A percentile compares a stretch with the other conserved stretches of the same genome.
Evolutionary conservation across 345 rosid species (phyloP).

Genomic region (Kandelia obovata): DNA sequence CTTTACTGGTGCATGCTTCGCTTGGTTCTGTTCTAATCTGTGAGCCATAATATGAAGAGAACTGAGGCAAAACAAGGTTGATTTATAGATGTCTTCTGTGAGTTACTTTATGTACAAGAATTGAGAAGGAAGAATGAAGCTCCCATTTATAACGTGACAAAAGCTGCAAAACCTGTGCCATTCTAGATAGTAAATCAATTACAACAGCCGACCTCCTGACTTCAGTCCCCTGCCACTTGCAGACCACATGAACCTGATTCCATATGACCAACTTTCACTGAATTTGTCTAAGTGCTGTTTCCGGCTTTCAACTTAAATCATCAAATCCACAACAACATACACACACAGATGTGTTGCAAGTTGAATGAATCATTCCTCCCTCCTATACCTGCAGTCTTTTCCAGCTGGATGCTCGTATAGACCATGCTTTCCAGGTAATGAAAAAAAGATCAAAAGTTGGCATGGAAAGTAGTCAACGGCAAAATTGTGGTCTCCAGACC

Average conservation of each 20-base stretch:
- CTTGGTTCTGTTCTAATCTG: no score
- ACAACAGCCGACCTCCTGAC: not conserved
- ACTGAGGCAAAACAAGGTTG: not conserved
- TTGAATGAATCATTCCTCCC: no score
- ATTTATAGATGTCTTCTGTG: not conserved
- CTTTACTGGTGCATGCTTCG: no score
- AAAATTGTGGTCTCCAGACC: not conserved
- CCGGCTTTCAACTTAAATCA: constrained; percentile 6
- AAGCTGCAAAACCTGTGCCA: constrained; percentile 8
- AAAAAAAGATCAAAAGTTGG: not conserved
- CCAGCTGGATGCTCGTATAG: no score
- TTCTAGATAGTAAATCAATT: constrained; percentile 6
- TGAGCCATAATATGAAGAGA: not conserved
- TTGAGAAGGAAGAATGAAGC: not conserved
- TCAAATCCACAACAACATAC: constrained; percentile 12
- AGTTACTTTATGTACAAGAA: constrained; percentile 14
- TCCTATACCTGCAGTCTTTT: no score
- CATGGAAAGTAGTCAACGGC: not conserved
- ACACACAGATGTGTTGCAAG: not conserved
- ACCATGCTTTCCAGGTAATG: not conserved
- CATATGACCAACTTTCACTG: constrained; percentile 2
- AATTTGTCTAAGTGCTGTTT: constrained; percentile 2
- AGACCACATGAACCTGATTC: not conserved
- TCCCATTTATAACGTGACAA: not conserved
- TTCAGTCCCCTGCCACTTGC: not conserved